A percentile compares a stretch with the other conserved stretches of the same genome.
Evolutionary conservation across 1,284 basidiomycete genomes (phyloP).

Genomic region (Tremellales sp.): DNA sequence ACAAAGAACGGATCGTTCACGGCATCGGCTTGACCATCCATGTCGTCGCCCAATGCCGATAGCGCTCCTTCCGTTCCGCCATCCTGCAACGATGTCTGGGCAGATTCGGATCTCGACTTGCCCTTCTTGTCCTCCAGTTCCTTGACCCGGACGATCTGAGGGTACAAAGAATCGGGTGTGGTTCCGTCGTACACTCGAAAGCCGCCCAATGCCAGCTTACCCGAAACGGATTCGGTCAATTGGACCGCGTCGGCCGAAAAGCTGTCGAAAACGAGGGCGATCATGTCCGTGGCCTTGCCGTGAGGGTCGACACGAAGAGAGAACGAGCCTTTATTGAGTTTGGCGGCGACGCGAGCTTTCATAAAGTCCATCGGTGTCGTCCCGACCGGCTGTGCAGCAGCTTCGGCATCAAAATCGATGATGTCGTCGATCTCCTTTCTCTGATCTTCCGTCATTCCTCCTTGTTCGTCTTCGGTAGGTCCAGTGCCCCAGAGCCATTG

Average conservation of each 20-base stretch:
- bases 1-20: conserved; percentile 80
- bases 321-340: conserved; percentile 82
- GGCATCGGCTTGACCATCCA: conserved; percentile 4
- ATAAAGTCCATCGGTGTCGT: conserved; percentile 76
- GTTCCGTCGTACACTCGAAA: conserved; percentile 92
- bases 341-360: conserved; percentile 70
- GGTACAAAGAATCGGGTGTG: conserved; percentile 73
- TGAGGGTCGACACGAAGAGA: conserved; percentile 68
- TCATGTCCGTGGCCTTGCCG: conserved; percentile 63
- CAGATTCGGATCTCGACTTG: conserved; percentile 10
- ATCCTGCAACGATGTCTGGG: conserved; percentile 26
- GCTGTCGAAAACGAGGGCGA: conserved; percentile 83
- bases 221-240: conserved; percentile 79
- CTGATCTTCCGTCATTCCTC: conserved; percentile 72
- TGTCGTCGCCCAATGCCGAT: conserved; percentile 33
- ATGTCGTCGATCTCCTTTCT: conserved; percentile 88
- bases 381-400: conserved; percentile 59
- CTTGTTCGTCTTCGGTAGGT: conserved; percentile 24
- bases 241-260: conserved; percentile 84
- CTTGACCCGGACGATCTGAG: conserved; percentile 93
- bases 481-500: conserved; percentile 79
- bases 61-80: conserved; percentile 33
- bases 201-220: conserved; percentile 77
- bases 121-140: conserved; percentile 32
- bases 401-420: conserved; percentile 85